Evolutionary conservation across 169 alveolate species (phyloP).

Genomic region (Amoebophrya sp.): DNA sequence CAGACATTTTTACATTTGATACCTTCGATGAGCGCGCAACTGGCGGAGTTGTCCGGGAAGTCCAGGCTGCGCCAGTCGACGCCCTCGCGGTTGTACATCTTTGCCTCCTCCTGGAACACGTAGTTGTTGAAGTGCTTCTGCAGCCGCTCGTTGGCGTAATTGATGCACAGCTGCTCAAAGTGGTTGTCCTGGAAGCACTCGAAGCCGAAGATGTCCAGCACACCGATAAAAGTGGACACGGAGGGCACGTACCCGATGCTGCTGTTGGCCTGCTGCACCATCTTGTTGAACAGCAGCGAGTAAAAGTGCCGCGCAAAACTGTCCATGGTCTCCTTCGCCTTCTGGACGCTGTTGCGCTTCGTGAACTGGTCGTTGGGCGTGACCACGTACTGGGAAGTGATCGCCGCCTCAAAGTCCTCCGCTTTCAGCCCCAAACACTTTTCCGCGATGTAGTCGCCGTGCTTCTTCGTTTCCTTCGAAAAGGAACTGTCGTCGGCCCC

Average conservation of each 20-base stretch:
- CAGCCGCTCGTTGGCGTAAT: slow-evolving; percentile 91
- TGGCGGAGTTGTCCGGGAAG: slow-evolving; percentile 5
- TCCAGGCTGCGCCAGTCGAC: slow-evolving; percentile 21
- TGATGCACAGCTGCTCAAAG: slow-evolving; percentile 92
- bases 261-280: slow-evolving; percentile 1
- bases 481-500: not conserved
- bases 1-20: no score
- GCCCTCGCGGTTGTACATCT: not conserved
- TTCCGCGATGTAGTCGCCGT: not conserved
- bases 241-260: slow-evolving; percentile 30
- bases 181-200: slow-evolving; percentile 88
- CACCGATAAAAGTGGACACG: slow-evolving; percentile 16
- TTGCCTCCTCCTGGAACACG: slow-evolving; percentile 33
- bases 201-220: slow-evolving; percentile 94
- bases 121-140: slow-evolving; percentile 76
- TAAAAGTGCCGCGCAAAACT: not conserved
- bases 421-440: not conserved
- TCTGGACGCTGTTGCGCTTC: not conserved
- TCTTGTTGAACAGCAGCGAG: slow-evolving; percentile 16
- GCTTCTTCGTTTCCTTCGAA: not conserved
- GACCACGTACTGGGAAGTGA: not conserved
- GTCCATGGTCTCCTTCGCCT: slow-evolving; percentile 3
- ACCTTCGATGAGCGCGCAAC: no score
- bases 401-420: not conserved
- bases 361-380: not conserved